Evolutionary conservation across 108 stramenopile genomes (phyloP).

Genomic region (Cyclotella atomus): DNA sequence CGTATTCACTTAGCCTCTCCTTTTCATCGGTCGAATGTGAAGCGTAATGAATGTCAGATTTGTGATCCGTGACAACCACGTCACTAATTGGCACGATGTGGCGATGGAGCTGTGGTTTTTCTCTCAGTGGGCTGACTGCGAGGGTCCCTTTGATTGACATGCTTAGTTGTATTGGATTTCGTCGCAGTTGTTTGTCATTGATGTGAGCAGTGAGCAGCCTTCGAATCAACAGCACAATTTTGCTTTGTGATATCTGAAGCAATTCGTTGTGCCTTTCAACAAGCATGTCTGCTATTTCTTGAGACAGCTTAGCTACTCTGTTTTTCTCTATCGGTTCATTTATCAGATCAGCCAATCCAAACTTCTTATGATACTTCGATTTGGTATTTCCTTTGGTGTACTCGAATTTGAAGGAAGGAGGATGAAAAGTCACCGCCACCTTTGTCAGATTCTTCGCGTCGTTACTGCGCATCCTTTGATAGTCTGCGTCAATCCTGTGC

Average conservation of each 20-base stretch:
- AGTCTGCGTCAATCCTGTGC: background rate
- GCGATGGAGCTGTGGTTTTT: background rate
- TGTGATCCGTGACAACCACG: too few species aligned
- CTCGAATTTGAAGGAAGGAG: constrained; percentile 42
- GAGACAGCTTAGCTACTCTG: background rate
- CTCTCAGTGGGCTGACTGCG: background rate
- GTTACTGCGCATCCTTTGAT: background rate
- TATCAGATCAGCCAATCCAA: constrained; percentile 7
- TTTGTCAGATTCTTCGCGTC: constrained; percentile 15
- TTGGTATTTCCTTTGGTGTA: constrained; percentile 20
- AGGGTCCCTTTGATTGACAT: background rate
- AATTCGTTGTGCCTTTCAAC: constrained; percentile 23
- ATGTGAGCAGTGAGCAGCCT: background rate
- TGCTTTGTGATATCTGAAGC: constrained; percentile 4
- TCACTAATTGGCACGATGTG: too few species aligned
- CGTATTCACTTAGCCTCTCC: constrained; percentile 19
- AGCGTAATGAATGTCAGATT: too few species aligned
- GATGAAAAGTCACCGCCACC: constrained; percentile 26
- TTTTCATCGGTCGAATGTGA: background rate
- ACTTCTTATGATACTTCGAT: constrained; percentile 26
- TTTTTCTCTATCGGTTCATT: background rate
- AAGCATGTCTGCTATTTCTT: background rate
- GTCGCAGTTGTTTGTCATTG: background rate
- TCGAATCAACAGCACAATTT: constrained; percentile 11
- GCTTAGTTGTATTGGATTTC: background rate